Base-by-base conservation (phyloP, 1,139 yeast species). In the Saccharomycopsis phalli region DNA sequence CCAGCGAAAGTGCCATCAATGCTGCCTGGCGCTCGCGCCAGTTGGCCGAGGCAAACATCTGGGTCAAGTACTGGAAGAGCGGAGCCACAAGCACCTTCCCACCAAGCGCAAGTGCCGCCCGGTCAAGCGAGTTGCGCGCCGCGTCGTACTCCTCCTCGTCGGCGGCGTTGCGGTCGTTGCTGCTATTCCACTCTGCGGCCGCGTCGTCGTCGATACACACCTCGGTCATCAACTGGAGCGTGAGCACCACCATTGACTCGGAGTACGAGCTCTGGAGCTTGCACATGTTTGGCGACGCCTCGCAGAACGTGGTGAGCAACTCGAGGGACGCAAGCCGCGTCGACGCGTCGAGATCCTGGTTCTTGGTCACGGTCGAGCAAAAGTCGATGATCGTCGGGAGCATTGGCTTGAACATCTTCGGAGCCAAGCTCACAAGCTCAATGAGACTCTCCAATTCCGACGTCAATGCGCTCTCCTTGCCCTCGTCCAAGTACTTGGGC, bases 21-120 rank as follows among this genome's bases (percentile, higher is more conserved):
- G 97, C 95, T 13, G 95, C 98, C 59, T 87, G 95, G 48, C 96
- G 80, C 59, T 87, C 94, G 59, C 94, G 79, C 98, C 98, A 91
- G 48, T 76, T 73, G 30, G 64, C 55, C 1, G 94, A 80, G 44
- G 67, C 67, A 26, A 83, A 62, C 95, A 91, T 81, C 42, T 74
- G 74, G 11, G 96, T 95, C 48, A 91, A 67, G 60, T 76, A 82
- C 54, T 81, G 86, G 63, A 91, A 91, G 45, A 91, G 66, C 18
- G 95, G 94, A 18, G 79, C 80, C 13, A 94, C 93, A 49, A 91
- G 68, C 7, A 81, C 69, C 55, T 79, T 81, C 32, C 96, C 97
- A 31, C 83, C 88, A 41, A 91, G 68, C 54, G 76, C 80, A 51
- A 91, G 70, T 2, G 95, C 73, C 19, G 87, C 81, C 60, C 98